Conservation (phyloP, 1,284 basidiomycete species). For the Earliella scabrosa region DNA sequence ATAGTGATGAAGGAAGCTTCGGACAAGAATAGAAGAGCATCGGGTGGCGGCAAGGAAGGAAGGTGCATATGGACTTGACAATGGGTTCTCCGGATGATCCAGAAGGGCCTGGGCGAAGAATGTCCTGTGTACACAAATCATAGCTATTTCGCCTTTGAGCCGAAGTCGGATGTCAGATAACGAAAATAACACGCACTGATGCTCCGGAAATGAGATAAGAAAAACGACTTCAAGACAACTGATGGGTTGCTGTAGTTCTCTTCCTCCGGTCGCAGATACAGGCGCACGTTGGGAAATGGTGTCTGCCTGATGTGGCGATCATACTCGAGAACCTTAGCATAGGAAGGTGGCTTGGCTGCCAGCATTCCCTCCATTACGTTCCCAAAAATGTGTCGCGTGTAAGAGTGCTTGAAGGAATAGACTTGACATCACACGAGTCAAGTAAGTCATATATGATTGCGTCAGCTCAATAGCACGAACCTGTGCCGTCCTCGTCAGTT, state of each 20-base stretch:
- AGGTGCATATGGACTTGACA: constrained; percentile 43
- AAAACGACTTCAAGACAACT: constrained; percentile 34
- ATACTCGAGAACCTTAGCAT: constrained; percentile 34
- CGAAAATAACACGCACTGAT: constrained; percentile 29
- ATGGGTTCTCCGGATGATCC: constrained; percentile 42
- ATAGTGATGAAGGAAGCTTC: constrained; percentile 38
- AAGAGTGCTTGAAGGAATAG: constrained; percentile 34
- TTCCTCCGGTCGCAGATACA: constrained; percentile 35
- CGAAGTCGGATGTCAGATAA: neutral
- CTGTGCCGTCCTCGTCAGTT: constrained; percentile 31
- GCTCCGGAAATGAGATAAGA: constrained; percentile 37
- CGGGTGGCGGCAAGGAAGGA: constrained; percentile 45
- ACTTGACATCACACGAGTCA: constrained; percentile 17
- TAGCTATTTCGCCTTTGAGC: constrained; percentile 27
- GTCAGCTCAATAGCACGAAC: too few relatives aligned
- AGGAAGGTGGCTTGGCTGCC: constrained; percentile 33
- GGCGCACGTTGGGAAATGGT: constrained; percentile 31
- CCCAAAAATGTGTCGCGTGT: constrained; percentile 30
- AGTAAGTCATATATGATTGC: too few relatives aligned
- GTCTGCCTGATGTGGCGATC: constrained; percentile 37
- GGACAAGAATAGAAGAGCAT: constrained; percentile 40
- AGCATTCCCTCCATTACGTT: constrained; percentile 32
- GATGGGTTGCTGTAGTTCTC: constrained; percentile 35
- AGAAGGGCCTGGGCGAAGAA: constrained; percentile 45
- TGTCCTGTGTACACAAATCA: constrained; percentile 42